Base-by-base conservation (phyloP, 768 basidiomycete genomes). In the Boletus edulis region DNA sequence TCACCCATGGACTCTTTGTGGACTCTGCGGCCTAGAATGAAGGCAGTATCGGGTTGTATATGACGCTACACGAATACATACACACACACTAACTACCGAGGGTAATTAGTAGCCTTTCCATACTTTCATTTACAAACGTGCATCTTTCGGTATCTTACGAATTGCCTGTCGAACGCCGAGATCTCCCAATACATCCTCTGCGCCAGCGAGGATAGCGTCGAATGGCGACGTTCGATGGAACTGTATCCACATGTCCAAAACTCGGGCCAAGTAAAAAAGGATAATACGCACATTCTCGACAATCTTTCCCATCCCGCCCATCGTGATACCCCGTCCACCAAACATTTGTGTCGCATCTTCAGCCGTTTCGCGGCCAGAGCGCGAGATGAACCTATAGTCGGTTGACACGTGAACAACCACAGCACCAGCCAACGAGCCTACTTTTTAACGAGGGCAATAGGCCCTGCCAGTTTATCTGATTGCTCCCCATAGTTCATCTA, bases 361-460 rank as follows among this genome's bases (percentile, higher is more conserved):
- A 11, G 81, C 78, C 8, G 79, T 79, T 59, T 78, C 76, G 31
- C 75, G 73, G 24, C 73, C 70, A 29, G 82, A 78, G 38, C 79
- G 76, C 12, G 88, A 85, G 31, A 89, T 81, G 62, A 82, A 88
- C 67, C 88, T 90, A 59, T 32, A 39, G 38, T 59, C 15, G 3
- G 38, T 18, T 13, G 60, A 50, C 58, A 56, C 22, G 0, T 18
- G 14, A 42, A 37, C 15, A 24, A 32, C 37, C 31, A 31, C 7
- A 22, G 3, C 3, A 9, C 20, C 32, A 18, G 45, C 9, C 37
- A 44, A 43, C 18, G 11, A 45, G 72, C 85, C 60, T 60, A 91
- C 89, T 92, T 88, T 73, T 98, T 98, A 64, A 94, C 77, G 44
- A 96, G 78, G 13, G 87, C 94, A 62, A 96, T 93, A 5, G 87